These are phyloP conservation scores for Venturia aucupariae DNA, from an alignment of 2,329 filamentous ascomycete genomes.

Conservation along the genomic window DNA sequence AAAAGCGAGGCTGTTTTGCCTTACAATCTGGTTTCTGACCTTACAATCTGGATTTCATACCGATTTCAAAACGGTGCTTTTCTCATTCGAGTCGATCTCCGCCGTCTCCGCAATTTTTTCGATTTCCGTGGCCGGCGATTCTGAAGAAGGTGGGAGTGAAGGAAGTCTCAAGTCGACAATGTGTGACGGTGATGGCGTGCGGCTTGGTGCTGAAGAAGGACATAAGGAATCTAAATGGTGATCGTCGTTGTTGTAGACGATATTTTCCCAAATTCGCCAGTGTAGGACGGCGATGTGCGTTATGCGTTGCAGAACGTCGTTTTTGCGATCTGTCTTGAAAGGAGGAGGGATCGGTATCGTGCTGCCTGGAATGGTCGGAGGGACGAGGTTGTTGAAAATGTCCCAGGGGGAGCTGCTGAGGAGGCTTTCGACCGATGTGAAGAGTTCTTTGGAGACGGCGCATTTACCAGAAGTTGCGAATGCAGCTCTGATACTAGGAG, in stretches of 20 bases:
- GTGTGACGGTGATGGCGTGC: not conserved
- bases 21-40: not conserved
- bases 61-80: not conserved
- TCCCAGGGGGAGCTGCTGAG: slow-evolving; percentile 31
- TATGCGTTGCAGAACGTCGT: slow-evolving; percentile 65
- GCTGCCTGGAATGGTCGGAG: not conserved
- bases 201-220: not conserved
- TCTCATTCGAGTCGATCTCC: not conserved
- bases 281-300: slow-evolving; percentile 79
- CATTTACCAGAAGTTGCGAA: slow-evolving; percentile 25
- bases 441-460: slow-evolving; percentile 22
- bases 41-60: not conserved
- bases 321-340: slow-evolving; percentile 31
- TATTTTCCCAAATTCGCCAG: slow-evolving; percentile 77
- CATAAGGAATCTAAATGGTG: not conserved
- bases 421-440: slow-evolving; percentile 24
- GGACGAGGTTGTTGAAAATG: slow-evolving; percentile 33
- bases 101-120: not conserved
- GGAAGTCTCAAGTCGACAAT: not conserved
- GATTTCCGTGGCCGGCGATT: not conserved
- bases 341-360: not conserved
- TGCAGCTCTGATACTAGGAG: slow-evolving; percentile 15
- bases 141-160: not conserved
- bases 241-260: slow-evolving; percentile 49
- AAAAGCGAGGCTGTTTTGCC: not conserved